Conservation (phyloP, 495 filamentous ascomycete species). For the Aspergillus haitiensis region DNA sequence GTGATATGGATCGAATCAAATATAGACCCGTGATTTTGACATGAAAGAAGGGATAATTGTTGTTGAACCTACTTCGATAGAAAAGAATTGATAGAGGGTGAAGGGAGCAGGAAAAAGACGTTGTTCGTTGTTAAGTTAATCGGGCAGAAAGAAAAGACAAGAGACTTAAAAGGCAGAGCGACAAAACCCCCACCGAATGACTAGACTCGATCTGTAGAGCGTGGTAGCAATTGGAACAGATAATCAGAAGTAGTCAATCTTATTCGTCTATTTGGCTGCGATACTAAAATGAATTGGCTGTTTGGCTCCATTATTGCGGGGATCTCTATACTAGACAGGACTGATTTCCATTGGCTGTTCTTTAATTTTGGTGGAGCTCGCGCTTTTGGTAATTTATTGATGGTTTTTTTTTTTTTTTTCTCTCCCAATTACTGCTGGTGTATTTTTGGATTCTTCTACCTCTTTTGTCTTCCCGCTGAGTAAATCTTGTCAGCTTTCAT, state of each 20-base stretch:
- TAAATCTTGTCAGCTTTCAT: neutral
- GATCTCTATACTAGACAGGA: slow-evolving; percentile 11
- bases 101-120: too few relatives aligned
- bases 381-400: slow-evolving; percentile 17
- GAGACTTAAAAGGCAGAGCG: slow-evolving; percentile 10
- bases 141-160: too few relatives aligned
- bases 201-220: slow-evolving; percentile 14
- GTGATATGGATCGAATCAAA: neutral
- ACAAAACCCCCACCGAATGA: slow-evolving; percentile 19
- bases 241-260: too few relatives aligned
- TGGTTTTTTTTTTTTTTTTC: slow-evolving; percentile 3
- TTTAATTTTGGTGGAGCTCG: slow-evolving; percentile 13
- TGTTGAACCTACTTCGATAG: too few relatives aligned
- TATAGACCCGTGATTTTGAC: neutral
- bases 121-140: too few relatives aligned
- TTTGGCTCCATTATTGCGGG: slow-evolving; percentile 3
- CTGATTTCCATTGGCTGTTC: neutral
- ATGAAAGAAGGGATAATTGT: neutral
- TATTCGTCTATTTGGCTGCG: too few relatives aligned
- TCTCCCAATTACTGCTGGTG: neutral
- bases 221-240: neutral
- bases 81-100: too few relatives aligned
- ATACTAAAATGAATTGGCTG: too few relatives aligned
- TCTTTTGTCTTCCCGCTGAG: slow-evolving; percentile 6
- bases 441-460: neutral